Conservation (phyloP, 768 basidiomycete genomes). For the Trametes punicea region DNA sequence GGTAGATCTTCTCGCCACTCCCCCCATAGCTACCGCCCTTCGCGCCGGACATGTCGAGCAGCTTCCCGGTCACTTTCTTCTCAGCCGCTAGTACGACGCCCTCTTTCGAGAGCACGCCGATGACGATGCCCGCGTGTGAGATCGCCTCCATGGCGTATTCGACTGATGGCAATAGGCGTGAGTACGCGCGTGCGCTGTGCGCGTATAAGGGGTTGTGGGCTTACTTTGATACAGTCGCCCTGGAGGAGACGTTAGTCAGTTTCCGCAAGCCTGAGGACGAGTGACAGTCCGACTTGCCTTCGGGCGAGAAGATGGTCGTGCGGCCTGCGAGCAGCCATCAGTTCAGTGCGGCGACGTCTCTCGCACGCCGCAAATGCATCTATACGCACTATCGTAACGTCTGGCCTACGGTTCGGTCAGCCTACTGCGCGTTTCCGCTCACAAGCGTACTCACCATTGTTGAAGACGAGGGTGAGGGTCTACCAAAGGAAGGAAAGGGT, state of each 20-base stretch:
- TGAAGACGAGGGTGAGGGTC: not conserved
- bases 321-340: conserved; percentile 52
- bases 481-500: not conserved
- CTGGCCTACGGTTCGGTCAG: conserved; percentile 55
- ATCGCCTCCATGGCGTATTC: conserved; percentile 99
- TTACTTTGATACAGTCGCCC: conserved; percentile 96
- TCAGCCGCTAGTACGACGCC: conserved; percentile 92
- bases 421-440: not conserved
- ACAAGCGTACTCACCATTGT: conserved; percentile 17
- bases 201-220: conserved; percentile 25
- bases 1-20: conserved; percentile 96
- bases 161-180: conserved; percentile 46
- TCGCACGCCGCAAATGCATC: not conserved
- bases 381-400: conserved; percentile 89
- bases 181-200: not conserved
- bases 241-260: conserved; percentile 33
- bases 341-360: conserved; percentile 2
- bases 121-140: conserved; percentile 90
- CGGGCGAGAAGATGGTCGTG: conserved; percentile 98
- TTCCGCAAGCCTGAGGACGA: not conserved
- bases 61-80: conserved; percentile 98
- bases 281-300: conserved; percentile 52
- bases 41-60: conserved; percentile 83
- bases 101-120: conserved; percentile 88
- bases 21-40: conserved; percentile 92